Conservation (phyloP, 2,329 filamentous ascomycete species). For the Penicillium sp. region DNA sequence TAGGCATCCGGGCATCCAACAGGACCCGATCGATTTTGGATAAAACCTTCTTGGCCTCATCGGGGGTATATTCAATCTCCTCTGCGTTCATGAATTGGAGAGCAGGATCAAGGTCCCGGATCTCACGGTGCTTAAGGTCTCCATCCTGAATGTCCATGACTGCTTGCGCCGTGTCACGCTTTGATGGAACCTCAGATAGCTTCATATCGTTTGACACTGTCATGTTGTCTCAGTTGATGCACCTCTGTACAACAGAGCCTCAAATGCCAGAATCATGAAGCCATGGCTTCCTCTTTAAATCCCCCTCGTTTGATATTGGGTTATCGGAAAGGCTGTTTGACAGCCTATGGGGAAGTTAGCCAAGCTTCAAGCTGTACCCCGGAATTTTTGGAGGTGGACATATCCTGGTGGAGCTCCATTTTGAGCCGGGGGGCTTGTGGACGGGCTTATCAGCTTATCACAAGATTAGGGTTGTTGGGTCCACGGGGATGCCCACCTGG, state of each 20-base stretch:
- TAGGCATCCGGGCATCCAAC: too few relatives aligned
- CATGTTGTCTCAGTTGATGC: slow-evolving; percentile 3
- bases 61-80: slow-evolving; percentile 8
- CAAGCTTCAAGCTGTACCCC: slow-evolving; percentile 7
- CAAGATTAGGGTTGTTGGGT: too few relatives aligned
- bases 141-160: slow-evolving; percentile 2
- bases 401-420: slow-evolving; percentile 11
- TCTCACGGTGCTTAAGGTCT: not conserved
- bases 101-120: slow-evolving; percentile 5
- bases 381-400: slow-evolving; percentile 10
- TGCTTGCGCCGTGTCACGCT: slow-evolving; percentile 4
- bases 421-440: not conserved
- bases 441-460: slow-evolving; percentile 2
- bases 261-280: slow-evolving; percentile 3
- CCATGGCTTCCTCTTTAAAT: slow-evolving; percentile 9
- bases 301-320: slow-evolving; percentile 2
- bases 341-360: slow-evolving; percentile 3
- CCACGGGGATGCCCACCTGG: too few relatives aligned
- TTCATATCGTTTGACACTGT: slow-evolving; percentile 5
- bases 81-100: slow-evolving; percentile 3
- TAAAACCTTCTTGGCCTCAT: slow-evolving; percentile 4
- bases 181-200: slow-evolving; percentile 3
- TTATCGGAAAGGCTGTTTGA: not conserved
- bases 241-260: not conserved
- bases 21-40: slow-evolving; percentile 5